Evolutionary conservation across 169 alveolate genomes (phyloP), one percentile per base, ranked within the genome.

Genomic region (Besnoitia besnoiti): DNA sequence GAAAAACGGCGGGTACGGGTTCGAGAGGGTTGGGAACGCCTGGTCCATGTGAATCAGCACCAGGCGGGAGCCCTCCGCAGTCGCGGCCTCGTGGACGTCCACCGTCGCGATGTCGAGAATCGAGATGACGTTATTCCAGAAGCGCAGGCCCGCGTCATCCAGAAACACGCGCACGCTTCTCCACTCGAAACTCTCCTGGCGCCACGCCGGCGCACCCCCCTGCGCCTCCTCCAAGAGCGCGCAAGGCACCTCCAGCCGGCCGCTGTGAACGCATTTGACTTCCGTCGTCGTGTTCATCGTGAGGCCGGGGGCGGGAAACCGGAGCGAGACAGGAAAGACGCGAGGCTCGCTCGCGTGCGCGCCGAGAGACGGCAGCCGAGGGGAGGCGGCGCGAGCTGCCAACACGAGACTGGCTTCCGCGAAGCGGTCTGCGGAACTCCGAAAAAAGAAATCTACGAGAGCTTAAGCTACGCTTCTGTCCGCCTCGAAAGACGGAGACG

Each of bases 71-170:
- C 42, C 12, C 44, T 67, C 47, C 44, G 30, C 12, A n/a, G n/a
- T n/a, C 67, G 80, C 80, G 10, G 44, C 39, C 33, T 5, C 85
- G 59, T 44, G 59, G 47, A 37, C 40, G 40, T 77, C 59, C 8
- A 85, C 77, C 8, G 51, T 47, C 33, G 46, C 73, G 7, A 85
- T 61, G 35, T 85, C 91, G 12, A 85, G 77, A 24, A 85, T 47
- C 8, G 91, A 61, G 19, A 85, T 39, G 44, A 59, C 40, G 37
- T 85, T 61, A 16, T 50, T 42, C 76, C 84, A 85, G 42, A 85
- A 61, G 16, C 40, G 49, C 46, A 85, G n/a, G 76, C 91, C 91
- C 33, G 76, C 37, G 80, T 85, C 91, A 35, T 51, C 40, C 47
- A 85, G 80, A 42, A 51, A 27, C 80, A 85, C 77, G 35, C 40